These are phyloP conservation scores for Nakazawaea ernobii DNA, from an alignment of 805 yeast species.

Conservation along the genomic window DNA sequence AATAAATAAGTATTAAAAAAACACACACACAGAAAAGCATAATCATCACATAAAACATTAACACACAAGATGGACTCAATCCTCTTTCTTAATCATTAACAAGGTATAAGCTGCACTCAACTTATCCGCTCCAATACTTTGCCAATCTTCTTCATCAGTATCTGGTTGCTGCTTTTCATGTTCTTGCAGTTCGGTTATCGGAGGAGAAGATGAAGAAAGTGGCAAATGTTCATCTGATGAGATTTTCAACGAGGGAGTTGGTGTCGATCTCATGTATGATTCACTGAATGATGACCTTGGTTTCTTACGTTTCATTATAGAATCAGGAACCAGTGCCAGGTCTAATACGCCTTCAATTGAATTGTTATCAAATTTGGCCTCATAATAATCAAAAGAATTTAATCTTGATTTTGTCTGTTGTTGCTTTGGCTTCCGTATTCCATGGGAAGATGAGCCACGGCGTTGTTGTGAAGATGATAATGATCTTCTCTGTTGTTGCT, in stretches of 20 bases:
- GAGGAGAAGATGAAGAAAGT: slow-evolving; percentile 14
- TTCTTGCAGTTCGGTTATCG: slow-evolving; percentile 7
- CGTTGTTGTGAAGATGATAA: slow-evolving; percentile 4
- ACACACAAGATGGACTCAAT: not conserved
- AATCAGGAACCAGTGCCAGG: slow-evolving; percentile 22
- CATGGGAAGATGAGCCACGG: slow-evolving; percentile 16
- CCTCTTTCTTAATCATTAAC: slow-evolving; percentile 10
- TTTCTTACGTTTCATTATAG: slow-evolving; percentile 19
- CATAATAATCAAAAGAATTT: slow-evolving; percentile 32
- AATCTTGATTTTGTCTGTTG: slow-evolving; percentile 28
- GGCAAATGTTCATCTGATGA: slow-evolving; percentile 9
- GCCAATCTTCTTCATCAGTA: slow-evolving; percentile 98
- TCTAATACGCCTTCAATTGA: slow-evolving; percentile 14
- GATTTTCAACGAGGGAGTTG: slow-evolving; percentile 7
- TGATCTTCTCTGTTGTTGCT: not conserved
- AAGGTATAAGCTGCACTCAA: slow-evolving; percentile 11
- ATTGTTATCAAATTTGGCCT: slow-evolving; percentile 24
- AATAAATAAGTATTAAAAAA: not conserved
- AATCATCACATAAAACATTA: not conserved
- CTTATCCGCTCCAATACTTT: slow-evolving; percentile 68
- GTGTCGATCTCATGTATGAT: slow-evolving; percentile 30
- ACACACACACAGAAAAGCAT: not conserved
- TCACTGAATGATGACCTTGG: slow-evolving; percentile 33
- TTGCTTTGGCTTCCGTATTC: slow-evolving; percentile 28
- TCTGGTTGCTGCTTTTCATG: slow-evolving; percentile 38